A percentile compares a stretch with the other conserved stretches of the same genome.
phyloP scores from a whole-genome alignment of 2,329 filamentous ascomycete species.

The Trichoderma sp. region DNA sequence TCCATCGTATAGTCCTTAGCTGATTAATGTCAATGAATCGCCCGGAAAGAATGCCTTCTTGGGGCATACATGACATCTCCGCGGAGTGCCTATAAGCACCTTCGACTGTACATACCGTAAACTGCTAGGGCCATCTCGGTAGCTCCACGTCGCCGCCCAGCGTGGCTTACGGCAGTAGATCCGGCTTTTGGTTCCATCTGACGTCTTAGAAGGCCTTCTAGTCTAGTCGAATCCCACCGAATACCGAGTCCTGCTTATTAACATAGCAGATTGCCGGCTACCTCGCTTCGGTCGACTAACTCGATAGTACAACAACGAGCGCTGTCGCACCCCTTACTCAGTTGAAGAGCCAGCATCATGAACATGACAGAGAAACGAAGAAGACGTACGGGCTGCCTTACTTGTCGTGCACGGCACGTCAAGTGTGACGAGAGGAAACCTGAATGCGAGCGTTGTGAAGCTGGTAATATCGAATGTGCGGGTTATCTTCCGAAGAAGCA shows the following conservation, averaged over 20 bases:
- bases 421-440: conserved; percentile 17
- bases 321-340: neutral
- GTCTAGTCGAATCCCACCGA: neutral
- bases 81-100: neutral
- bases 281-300: conserved; percentile 10
- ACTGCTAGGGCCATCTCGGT: neutral
- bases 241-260: neutral
- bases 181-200: neutral
- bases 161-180: neutral
- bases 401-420: conserved; percentile 4
- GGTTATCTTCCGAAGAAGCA: conserved; percentile 9
- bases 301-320: neutral
- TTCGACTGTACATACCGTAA: neutral
- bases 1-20: neutral
- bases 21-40: conserved; percentile 14
- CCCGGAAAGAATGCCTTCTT: neutral
- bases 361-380: neutral
- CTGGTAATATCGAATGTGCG: conserved; percentile 8
- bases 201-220: neutral
- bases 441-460: conserved; percentile 7
- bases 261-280: neutral
- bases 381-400: conserved; percentile 10
- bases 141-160: neutral
- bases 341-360: neutral
- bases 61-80: neutral